Base-by-base conservation (phyloP, 352 stramenopile species). In the Globisporangium cederbergense region DNA sequence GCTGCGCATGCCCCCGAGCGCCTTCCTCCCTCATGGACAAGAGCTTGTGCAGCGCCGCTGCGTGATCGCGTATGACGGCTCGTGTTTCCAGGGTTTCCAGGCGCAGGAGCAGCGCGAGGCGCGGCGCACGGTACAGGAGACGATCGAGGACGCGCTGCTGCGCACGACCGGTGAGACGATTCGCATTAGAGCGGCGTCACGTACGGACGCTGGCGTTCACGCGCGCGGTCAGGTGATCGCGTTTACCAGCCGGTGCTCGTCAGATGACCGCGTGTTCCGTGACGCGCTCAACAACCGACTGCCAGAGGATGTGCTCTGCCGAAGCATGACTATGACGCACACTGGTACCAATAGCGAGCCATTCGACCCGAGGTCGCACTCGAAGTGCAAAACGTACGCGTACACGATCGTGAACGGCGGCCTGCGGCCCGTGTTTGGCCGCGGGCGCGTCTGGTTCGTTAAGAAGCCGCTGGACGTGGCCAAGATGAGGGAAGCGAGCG, bases 121-220 rank as follows among this genome's bases (percentile, higher is more conserved):
- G 20, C 77, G 83, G 68, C 74, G 79, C 13, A 94, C 85, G 0
- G 81, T 94, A 40, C 86, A 97, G 63, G 74, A 87, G 58, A 67
- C 65, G 46, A 78, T 96, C 55, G 86, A 95, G 53, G 73, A 93
- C 60, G 81, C 82, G 25, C 62, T 95, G 38, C 45, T 65, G 6
- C 83, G 86, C 10, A 91, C 85, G 22, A 93, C 89, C 13, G 75
- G 83, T 65, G 83, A 93, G 65, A 66, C 38, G 14, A 56, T 95
- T 20, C 83, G 86, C 58, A 75, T 98, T 25, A 78, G 93, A 20
- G 95, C 85, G 60, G 90, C 93, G 18, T 93, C 89, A 28, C 84
- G 96, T 28, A 99, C 96, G 0, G 96, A 99, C 78, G 79, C 84
- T 9, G 93, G 93, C 25, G 96, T 99, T 20, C 93, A 98, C 73